phyloP scores from a whole-genome alignment of 164 flowering plant genomes.

The Nelumbo lutea region DNA sequence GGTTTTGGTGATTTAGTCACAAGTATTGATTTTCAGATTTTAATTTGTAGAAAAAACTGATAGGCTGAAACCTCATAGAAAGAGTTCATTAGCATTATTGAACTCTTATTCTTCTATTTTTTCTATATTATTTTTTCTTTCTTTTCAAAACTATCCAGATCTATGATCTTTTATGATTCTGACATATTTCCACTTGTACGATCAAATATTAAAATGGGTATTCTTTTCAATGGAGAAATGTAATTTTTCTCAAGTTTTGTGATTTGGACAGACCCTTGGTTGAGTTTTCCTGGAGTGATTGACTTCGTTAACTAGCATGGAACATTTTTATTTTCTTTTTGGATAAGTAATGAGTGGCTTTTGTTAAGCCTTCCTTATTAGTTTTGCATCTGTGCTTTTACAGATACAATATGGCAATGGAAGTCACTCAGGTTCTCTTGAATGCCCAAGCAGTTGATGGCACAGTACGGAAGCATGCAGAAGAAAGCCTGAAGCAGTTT shows the following conservation, averaged over 20 bases:
- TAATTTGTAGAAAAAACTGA: no score
- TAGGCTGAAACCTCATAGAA: no score
- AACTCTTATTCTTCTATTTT: no score
- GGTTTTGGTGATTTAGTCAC: no score
- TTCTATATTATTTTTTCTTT: no score
- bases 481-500: constrained; percentile 49
- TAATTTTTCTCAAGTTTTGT: no score
- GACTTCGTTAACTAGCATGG: background rate
- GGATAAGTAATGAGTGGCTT: no score
- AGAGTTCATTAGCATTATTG: no score
- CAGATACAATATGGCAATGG: constrained; percentile 39
- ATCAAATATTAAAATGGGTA: no score
- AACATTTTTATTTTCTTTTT: background rate
- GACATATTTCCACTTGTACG: background rate
- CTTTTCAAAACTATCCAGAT: background rate
- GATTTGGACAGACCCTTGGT: background rate
- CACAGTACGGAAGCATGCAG: constrained; percentile 50
- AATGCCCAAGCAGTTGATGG: constrained; percentile 60
- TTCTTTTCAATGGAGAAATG: no score
- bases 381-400: background rate
- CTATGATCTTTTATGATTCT: background rate
- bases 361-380: no score
- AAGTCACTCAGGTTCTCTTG: constrained; percentile 56
- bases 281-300: background rate
- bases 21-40: no score